Conservation (phyloP, 202 grass and related monocot species). For the Setaria viridis region DNA sequence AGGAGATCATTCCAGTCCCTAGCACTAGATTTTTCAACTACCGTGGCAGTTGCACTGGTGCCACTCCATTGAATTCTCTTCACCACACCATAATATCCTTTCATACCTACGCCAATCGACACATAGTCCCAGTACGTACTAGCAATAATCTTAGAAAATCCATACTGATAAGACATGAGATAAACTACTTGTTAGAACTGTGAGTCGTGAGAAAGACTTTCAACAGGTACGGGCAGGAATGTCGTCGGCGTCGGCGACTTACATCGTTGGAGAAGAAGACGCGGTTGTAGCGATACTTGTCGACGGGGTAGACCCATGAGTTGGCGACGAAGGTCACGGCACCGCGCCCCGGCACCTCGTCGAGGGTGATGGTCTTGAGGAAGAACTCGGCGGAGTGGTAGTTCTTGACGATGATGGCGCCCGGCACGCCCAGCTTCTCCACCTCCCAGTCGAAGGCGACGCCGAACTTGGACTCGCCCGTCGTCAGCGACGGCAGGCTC, state of each 20-base stretch:
- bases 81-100: neutral
- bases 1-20: neutral
- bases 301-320: slow-evolving; percentile 73
- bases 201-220: neutral
- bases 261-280: slow-evolving; percentile 83
- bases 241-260: neutral
- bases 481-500: slow-evolving; percentile 47
- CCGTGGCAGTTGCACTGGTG: neutral
- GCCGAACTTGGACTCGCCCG: slow-evolving; percentile 68
- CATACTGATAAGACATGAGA: neutral
- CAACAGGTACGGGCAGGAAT: neutral
- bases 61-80: slow-evolving; percentile 13
- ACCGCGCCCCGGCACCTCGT: slow-evolving; percentile 57
- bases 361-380: slow-evolving; percentile 72
- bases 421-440: slow-evolving; percentile 57
- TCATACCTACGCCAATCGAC: neutral
- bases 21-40: neutral
- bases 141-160: neutral
- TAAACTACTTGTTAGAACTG: too few species aligned
- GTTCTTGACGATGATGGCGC: slow-evolving; percentile 81
- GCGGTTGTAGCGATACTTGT: slow-evolving; percentile 55
- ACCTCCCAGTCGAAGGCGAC: slow-evolving; percentile 75
- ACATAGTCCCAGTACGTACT: neutral
- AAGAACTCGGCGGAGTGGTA: slow-evolving; percentile 68
- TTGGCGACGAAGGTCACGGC: slow-evolving; percentile 70